A percentile compares a stretch with the other conserved stretches of the same genome.
These are phyloP conservation scores for Coemansia reversa DNA, from an alignment of 192 early-diverging fungal species.

Conservation along the genomic window DNA sequence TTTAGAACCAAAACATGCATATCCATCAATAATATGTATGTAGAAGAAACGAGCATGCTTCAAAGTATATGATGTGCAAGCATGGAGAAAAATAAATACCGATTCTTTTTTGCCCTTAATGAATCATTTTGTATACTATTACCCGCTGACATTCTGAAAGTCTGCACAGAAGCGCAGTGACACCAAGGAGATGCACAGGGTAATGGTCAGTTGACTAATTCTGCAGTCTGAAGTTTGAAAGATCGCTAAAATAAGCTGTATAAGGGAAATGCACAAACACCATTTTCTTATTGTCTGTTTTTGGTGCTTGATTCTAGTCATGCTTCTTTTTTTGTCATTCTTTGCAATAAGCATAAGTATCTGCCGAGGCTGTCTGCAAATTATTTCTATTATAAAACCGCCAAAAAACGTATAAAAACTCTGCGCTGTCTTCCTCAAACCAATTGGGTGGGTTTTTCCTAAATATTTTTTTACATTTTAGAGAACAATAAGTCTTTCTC, in stretches of 20 bases:
- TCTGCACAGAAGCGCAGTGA: not conserved
- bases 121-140: not conserved
- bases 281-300: not conserved
- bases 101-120: too few relatives aligned
- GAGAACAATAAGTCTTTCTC: too few relatives aligned
- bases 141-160: not conserved
- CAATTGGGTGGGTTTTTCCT: not conserved
- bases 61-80: not conserved
- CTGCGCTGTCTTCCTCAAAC: not conserved
- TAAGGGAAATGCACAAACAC: not conserved
- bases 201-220: conserved; percentile 1
- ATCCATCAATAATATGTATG: not conserved
- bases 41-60: not conserved
- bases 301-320: not conserved
- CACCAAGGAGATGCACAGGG: not conserved
- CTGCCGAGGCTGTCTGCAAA: not conserved
- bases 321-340: not conserved
- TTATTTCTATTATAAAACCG: not conserved
- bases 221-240: not conserved
- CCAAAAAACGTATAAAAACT: not conserved
- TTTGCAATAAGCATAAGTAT: not conserved
- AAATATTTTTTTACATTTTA: not conserved
- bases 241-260: conserved; percentile 2
- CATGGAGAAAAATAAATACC: too few relatives aligned
- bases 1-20: too few relatives aligned